A percentile compares a stretch with the other conserved stretches of the same genome.
Conservation (phyloP, 2,329 filamentous ascomycete genomes). For the Coniochaeta prunicola region DNA sequence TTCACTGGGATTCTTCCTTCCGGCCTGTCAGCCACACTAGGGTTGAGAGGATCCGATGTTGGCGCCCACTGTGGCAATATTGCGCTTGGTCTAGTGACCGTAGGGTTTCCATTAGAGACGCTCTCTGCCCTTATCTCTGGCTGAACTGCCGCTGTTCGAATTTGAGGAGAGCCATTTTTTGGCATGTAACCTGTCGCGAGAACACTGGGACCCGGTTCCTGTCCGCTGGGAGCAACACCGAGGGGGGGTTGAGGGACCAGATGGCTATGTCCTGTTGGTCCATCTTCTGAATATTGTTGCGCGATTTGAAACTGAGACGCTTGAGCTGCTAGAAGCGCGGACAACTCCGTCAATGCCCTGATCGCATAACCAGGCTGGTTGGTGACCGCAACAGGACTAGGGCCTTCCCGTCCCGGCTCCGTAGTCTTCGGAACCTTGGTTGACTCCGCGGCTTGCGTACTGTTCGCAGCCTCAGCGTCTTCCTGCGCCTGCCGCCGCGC, state of each 20-base stretch:
- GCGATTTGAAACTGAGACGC: neutral
- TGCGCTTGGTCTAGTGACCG: neutral
- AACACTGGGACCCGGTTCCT: too few relatives aligned
- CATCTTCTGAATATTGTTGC: neutral
- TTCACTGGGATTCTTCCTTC: neutral
- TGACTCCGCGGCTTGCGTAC: too few relatives aligned
- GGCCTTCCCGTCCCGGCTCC: too few relatives aligned
- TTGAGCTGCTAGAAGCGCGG: neutral
- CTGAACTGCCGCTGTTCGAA: neutral
- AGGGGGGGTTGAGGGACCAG: neutral
- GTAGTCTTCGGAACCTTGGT: too few relatives aligned
- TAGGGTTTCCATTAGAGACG: neutral
- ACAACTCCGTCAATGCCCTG: too few relatives aligned
- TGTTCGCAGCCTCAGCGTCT: neutral
- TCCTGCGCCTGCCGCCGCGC: neutral
- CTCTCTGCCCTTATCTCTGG: neutral
- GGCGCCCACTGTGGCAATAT: neutral
- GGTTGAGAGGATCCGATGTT: neutral
- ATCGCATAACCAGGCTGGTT: too few relatives aligned
- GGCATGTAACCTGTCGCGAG: too few relatives aligned
- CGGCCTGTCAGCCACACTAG: neutral
- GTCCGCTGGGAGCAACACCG: neutral
- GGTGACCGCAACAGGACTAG: too few relatives aligned
- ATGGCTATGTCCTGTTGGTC: neutral
- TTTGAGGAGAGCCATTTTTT: too few relatives aligned